phyloP scores from a whole-genome alignment of 2,329 filamentous ascomycete genomes.

The Lecanicillium sp. region DNA sequence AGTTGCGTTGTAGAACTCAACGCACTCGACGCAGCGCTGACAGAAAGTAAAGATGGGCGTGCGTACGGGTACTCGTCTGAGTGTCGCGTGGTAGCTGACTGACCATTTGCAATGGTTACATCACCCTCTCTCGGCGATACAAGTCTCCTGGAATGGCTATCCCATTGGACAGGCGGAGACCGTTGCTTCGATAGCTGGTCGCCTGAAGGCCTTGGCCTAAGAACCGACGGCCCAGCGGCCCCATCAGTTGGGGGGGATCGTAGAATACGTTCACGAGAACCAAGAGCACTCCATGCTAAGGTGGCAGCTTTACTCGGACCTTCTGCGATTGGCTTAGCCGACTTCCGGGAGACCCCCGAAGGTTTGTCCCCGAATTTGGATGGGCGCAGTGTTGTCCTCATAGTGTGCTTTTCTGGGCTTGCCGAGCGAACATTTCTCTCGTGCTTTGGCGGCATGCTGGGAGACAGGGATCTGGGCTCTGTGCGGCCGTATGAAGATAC shows the following conservation, averaged over 20 bases:
- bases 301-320: conserved; percentile 58
- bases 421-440: conserved; percentile 38
- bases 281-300: conserved; percentile 49
- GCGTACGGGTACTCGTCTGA: conserved; percentile 31
- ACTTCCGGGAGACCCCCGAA: conserved; percentile 29
- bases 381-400: conserved; percentile 54
- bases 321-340: conserved; percentile 35
- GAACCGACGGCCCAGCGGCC: conserved; percentile 12
- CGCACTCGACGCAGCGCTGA: conserved; percentile 50
- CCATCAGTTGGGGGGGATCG: conserved; percentile 18
- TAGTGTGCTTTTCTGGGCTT: conserved; percentile 53
- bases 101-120: conserved; percentile 14
- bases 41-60: conserved; percentile 39
- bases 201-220: conserved; percentile 17
- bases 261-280: conserved; percentile 27
- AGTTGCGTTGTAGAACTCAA: conserved; percentile 26
- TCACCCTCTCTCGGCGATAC: conserved; percentile 31
- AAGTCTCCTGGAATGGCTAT: conserved; percentile 46
- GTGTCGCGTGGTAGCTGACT: conserved; percentile 22
- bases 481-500: conserved; percentile 3
- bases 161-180: conserved; percentile 39
- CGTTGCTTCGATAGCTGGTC: conserved; percentile 25
- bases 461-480: conserved; percentile 19
- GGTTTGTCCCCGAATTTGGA: conserved; percentile 36
- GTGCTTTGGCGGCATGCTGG: conserved; percentile 22